Evolutionary conservation across 768 basidiomycete genomes (phyloP).

Genomic region (Lepiota venenata): DNA sequence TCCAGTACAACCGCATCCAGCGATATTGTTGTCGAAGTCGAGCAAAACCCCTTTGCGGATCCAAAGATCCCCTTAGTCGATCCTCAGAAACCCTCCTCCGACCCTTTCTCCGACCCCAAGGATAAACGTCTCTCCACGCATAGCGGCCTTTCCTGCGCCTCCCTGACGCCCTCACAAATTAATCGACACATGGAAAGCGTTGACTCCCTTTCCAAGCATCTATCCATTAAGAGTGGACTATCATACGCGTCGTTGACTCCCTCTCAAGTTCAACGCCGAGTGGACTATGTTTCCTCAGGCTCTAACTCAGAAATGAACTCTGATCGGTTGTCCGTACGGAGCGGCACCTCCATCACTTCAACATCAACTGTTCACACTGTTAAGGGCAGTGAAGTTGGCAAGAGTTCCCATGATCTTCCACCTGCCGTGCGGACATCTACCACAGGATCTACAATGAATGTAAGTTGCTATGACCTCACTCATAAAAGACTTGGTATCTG

Average conservation of each 20-base stretch:
- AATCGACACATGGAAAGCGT: not conserved
- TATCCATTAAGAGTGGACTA: slow-evolving; percentile 3
- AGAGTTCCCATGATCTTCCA: not conserved
- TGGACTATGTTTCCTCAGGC: not conserved
- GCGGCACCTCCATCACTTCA: not conserved
- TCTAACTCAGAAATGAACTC: not conserved
- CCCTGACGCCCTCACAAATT: slow-evolving; percentile 4
- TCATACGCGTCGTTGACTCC: not conserved
- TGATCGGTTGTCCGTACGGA: not conserved
- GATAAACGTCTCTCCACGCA: not conserved
- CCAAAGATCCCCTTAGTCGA: slow-evolving; percentile 7
- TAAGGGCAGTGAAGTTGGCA: not conserved
- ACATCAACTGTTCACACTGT: not conserved
- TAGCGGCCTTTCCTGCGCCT: slow-evolving; percentile 4
- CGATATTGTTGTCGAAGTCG: not conserved
- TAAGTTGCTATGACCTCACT: not conserved
- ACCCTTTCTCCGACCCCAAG: not conserved
- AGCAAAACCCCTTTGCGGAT: slow-evolving; percentile 2
- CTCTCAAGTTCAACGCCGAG: not conserved
- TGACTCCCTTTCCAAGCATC: not conserved
- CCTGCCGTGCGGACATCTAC: not conserved
- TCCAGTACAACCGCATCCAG: not conserved
- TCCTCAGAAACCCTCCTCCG: not conserved
- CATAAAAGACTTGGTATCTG: not conserved
- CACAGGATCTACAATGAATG: not conserved